These are phyloP conservation scores for Penicillium steckii DNA, from an alignment of 495 filamentous ascomycete species.

Conservation along the genomic window DNA sequence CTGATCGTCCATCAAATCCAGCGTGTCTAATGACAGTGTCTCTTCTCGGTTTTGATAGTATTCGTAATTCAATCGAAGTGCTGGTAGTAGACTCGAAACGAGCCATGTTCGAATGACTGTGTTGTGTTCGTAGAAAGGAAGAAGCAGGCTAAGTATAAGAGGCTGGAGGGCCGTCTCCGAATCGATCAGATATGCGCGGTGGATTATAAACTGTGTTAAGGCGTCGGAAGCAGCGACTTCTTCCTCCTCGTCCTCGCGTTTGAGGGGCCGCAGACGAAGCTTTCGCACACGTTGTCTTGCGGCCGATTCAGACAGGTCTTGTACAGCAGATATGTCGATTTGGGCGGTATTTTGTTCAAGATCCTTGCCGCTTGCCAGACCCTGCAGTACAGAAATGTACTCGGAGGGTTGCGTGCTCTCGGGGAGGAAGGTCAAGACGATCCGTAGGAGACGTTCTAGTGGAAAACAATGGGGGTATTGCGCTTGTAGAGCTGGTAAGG, in stretches of 20 bases:
- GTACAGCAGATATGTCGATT: slow-evolving; percentile 59
- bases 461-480: slow-evolving; percentile 58
- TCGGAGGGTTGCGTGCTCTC: slow-evolving; percentile 65
- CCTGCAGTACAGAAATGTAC: slow-evolving; percentile 61
- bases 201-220: slow-evolving; percentile 70
- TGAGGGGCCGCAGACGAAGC: slow-evolving; percentile 65
- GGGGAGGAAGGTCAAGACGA: slow-evolving; percentile 82
- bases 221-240: slow-evolving; percentile 49
- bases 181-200: slow-evolving; percentile 74
- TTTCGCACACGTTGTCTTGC: slow-evolving; percentile 69
- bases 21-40: slow-evolving; percentile 56
- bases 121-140: slow-evolving; percentile 71
- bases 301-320: slow-evolving; percentile 59
- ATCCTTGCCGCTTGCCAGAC: slow-evolving; percentile 48
- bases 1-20: slow-evolving; percentile 55
- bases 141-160: slow-evolving; percentile 67
- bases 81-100: slow-evolving; percentile 73
- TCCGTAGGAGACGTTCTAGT: slow-evolving; percentile 68
- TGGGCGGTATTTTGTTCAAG: slow-evolving; percentile 26
- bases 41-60: slow-evolving; percentile 66
- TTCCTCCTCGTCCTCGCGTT: slow-evolving; percentile 44
- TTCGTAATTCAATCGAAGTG: slow-evolving; percentile 79
- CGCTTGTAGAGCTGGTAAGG: slow-evolving; percentile 60
- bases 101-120: slow-evolving; percentile 69
- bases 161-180: slow-evolving; percentile 72